These are phyloP conservation scores for Aspergillus udagawae DNA, from an alignment of 2,329 filamentous ascomycete species.

Conservation along the genomic window DNA sequence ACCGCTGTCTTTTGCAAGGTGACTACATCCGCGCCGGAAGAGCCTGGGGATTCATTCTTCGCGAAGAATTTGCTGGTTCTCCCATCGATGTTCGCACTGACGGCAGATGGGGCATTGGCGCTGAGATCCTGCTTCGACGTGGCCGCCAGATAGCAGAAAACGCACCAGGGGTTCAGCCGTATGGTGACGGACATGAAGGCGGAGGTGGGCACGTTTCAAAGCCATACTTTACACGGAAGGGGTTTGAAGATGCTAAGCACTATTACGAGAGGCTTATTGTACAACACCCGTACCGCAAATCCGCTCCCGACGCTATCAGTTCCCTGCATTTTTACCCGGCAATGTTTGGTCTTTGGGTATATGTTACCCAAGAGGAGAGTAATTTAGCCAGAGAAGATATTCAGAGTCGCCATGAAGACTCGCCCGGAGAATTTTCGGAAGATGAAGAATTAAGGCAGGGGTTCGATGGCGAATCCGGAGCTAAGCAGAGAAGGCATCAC, in stretches of 20 bases:
- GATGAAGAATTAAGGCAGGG: conserved; percentile 27
- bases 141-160: conserved; percentile 24
- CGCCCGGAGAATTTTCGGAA: conserved; percentile 26
- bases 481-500: conserved; percentile 34
- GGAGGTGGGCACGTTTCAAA: conserved; percentile 7
- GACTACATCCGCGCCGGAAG: conserved; percentile 69
- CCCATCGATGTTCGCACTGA: conserved; percentile 65
- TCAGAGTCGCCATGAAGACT: conserved; percentile 20
- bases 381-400: conserved; percentile 42
- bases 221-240: conserved; percentile 42
- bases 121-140: conserved; percentile 72
- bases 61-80: conserved; percentile 54
- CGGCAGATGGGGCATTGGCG: conserved; percentile 76
- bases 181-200: conserved; percentile 1
- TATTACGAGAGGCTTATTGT: conserved; percentile 79
- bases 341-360: conserved; percentile 77
- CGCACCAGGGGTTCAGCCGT: not conserved
- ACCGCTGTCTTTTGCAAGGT: conserved; percentile 66
- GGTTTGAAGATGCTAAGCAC: conserved; percentile 55
- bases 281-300: conserved; percentile 67
- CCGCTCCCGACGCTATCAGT: conserved; percentile 56
- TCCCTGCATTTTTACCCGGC: conserved; percentile 77
- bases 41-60: conserved; percentile 70
- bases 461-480: conserved; percentile 11
- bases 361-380: conserved; percentile 63